A percentile compares a stretch with the other conserved stretches of the same genome.
Evolutionary conservation across 2,329 filamentous ascomycete genomes (phyloP).

Genomic region (Rhinocladiella similis): DNA sequence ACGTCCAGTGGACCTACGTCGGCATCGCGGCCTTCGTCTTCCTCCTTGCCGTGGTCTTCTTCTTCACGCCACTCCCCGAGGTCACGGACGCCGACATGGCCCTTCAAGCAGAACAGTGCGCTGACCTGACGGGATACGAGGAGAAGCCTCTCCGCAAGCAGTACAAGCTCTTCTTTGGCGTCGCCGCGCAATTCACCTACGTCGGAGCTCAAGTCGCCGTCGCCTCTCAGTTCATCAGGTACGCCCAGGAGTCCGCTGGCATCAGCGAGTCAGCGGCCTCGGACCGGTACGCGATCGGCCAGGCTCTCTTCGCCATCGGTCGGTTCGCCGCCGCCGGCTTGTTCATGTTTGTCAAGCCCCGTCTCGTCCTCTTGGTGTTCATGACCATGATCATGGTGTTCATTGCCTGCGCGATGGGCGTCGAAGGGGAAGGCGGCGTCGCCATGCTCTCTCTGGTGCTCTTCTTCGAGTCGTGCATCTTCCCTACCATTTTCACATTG

Average conservation of each 20-base stretch:
- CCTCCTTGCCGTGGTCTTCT: constrained; percentile 65
- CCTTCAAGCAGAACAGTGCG: constrained; percentile 52
- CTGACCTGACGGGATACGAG: constrained; percentile 39
- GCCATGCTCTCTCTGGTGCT: constrained; percentile 67
- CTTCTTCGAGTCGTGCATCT: constrained; percentile 80
- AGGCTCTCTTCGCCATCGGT: constrained; percentile 71
- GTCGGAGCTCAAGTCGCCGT: constrained; percentile 53
- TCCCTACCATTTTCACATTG: constrained; percentile 77
- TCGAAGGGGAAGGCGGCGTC: constrained; percentile 50
- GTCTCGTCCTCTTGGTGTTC: constrained; percentile 71
- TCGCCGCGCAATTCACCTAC: constrained; percentile 77
- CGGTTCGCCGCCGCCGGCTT: constrained; percentile 69
- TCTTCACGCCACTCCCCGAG: constrained; percentile 67
- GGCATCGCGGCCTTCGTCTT: constrained; percentile 73
- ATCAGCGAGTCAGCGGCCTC: constrained; percentile 59
- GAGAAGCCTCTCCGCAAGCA: constrained; percentile 68
- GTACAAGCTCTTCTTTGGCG: constrained; percentile 74
- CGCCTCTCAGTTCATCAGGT: constrained; percentile 58
- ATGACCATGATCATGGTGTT: constrained; percentile 64
- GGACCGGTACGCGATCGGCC: constrained; percentile 73
- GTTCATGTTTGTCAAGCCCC: constrained; percentile 67
- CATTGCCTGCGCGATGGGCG: constrained; percentile 51
- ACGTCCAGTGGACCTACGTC: constrained; percentile 80
- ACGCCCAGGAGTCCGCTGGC: constrained; percentile 60
- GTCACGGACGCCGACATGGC: constrained; percentile 71